Percentiles rank a stretch among this genome's conserved stretches.
Evolutionary conservation across 176 grass and related monocot species (phyloP).

Genomic region (Saccharum spontaneum): DNA sequence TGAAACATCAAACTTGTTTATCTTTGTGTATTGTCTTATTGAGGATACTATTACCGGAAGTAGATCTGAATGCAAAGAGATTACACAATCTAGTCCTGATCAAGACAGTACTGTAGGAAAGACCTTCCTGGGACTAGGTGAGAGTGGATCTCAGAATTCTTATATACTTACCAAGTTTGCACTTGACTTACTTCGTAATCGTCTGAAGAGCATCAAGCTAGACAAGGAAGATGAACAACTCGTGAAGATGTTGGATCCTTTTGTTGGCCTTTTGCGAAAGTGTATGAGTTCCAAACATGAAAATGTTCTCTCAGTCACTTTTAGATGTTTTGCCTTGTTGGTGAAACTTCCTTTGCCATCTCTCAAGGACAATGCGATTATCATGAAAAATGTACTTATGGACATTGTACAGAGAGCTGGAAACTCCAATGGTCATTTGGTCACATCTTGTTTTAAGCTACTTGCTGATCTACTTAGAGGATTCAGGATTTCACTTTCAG

Average conservation of each 20-base stretch:
- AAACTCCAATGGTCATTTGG: slow-evolving; percentile 70
- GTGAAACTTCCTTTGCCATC: slow-evolving; percentile 82
- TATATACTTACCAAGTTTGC: slow-evolving; percentile 79
- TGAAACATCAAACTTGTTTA: slow-evolving; percentile 64
- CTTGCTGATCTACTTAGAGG: slow-evolving; percentile 74
- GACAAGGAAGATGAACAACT: slow-evolving; percentile 65
- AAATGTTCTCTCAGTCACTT: slow-evolving; percentile 71
- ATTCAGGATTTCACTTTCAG: slow-evolving; percentile 78
- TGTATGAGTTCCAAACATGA: slow-evolving; percentile 88
- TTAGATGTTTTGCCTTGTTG: slow-evolving; percentile 80
- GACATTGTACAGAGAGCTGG: slow-evolving; percentile 79
- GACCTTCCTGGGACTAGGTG: slow-evolving; percentile 25
- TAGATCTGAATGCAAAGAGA: slow-evolving; percentile 45
- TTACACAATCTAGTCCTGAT: slow-evolving; percentile 18
- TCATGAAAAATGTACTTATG: slow-evolving; percentile 78
- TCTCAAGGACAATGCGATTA: slow-evolving; percentile 59
- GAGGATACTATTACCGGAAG: slow-evolving; percentile 51
- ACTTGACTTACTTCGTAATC: slow-evolving; percentile 66
- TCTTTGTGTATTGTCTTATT: slow-evolving; percentile 76
- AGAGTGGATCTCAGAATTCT: slow-evolving; percentile 51
- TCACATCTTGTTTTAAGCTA: slow-evolving; percentile 80
- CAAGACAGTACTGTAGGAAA: slow-evolving; percentile 40
- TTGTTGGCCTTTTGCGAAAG: slow-evolving; percentile 66
- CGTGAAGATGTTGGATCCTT: slow-evolving; percentile 84
- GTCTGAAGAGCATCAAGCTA: slow-evolving; percentile 81